phyloP scores from a whole-genome alignment of 495 filamentous ascomycete genomes.

The Penicillium mononematosum region DNA sequence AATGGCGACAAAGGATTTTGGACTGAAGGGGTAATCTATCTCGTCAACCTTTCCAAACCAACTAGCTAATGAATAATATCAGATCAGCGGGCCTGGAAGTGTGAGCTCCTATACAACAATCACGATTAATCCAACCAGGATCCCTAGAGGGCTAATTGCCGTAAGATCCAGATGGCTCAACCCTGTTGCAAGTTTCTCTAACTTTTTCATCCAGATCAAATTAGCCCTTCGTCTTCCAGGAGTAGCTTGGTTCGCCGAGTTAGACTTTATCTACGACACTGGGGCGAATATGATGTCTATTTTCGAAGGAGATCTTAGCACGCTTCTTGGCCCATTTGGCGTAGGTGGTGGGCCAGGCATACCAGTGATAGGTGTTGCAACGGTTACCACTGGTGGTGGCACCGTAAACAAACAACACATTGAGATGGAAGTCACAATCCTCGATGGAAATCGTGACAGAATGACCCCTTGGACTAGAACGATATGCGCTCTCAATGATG shows the following conservation, averaged over 20 bases:
- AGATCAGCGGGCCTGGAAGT: background rate
- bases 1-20: slow-evolving; percentile 3
- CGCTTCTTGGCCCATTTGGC: background rate
- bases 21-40: slow-evolving; percentile 1
- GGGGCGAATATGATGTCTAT: background rate
- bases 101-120: background rate
- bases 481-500: background rate
- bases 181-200: background rate
- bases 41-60: background rate
- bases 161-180: background rate
- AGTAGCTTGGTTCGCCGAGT: background rate
- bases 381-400: background rate
- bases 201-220: background rate
- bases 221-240: background rate
- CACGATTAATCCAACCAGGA: background rate
- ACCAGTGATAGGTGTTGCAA: background rate
- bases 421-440: slow-evolving; percentile 1
- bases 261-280: background rate
- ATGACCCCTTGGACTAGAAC: slow-evolving; percentile 4
- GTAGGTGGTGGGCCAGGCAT: no score
- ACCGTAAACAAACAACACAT: background rate
- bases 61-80: background rate
- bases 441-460: background rate
- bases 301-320: background rate
- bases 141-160: background rate